Evolutionary conservation across 495 filamentous ascomycete genomes (phyloP).

Genomic region (Trichoderma reesei): DNA sequence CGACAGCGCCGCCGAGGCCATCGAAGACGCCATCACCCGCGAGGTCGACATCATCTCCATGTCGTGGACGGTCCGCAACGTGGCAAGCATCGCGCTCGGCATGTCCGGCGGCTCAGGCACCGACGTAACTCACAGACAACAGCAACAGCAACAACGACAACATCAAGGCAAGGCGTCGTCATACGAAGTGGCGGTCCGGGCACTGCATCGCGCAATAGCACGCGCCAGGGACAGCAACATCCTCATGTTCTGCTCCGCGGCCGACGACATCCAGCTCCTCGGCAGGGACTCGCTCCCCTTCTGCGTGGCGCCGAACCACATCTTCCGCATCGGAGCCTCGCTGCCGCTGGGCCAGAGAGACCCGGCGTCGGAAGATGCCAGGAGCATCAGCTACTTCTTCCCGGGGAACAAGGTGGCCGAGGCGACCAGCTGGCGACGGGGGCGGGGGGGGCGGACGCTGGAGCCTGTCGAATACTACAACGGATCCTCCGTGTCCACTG

Average conservation of each 20-base stretch:
- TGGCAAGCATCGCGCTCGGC: slow-evolving; percentile 5
- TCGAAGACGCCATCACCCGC: slow-evolving; percentile 11
- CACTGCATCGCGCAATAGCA: slow-evolving; percentile 7
- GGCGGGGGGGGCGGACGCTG: background rate
- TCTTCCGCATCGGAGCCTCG: slow-evolving; percentile 14
- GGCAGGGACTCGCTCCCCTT: slow-evolving; percentile 2
- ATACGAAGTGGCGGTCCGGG: background rate
- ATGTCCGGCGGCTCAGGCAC: background rate
- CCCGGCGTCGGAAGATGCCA: background rate
- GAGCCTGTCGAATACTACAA: background rate
- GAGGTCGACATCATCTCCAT: slow-evolving; percentile 16
- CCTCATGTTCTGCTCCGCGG: slow-evolving; percentile 14
- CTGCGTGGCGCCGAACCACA: background rate
- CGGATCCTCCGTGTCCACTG: background rate
- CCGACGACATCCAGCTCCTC: slow-evolving; percentile 3
- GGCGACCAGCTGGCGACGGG: background rate
- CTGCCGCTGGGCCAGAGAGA: background rate
- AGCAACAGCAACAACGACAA: too few species aligned
- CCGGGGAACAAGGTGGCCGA: background rate
- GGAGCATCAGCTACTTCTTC: background rate
- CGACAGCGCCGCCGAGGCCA: slow-evolving; percentile 10
- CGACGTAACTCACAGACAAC: too few species aligned
- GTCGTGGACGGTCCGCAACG: slow-evolving; percentile 13
- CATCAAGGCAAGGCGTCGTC: too few species aligned
- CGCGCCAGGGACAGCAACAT: background rate